Evolutionary conservation across 345 rosid genomes (phyloP).

Genomic region (Populus pruinosa): DNA sequence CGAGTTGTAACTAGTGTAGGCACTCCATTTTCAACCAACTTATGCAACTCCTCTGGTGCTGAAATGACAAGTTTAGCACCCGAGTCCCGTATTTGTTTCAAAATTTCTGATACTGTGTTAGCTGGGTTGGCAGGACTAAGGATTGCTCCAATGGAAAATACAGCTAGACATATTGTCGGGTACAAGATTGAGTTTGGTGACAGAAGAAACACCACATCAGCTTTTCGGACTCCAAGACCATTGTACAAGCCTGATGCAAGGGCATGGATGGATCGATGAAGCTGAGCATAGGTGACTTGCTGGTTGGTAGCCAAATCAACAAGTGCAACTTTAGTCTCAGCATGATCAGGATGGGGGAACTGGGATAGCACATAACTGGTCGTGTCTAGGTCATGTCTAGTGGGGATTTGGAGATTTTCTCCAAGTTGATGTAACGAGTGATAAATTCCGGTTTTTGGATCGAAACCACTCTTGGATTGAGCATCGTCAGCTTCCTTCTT

Average conservation of each 20-base stretch:
- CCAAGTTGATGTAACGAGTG: constrained; percentile 32
- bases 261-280: constrained; percentile 37
- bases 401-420: constrained; percentile 33
- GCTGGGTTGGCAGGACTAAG: constrained; percentile 55
- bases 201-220: constrained; percentile 52
- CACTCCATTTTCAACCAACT: constrained; percentile 30
- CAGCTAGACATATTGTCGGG: constrained; percentile 47
- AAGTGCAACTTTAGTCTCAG: constrained; percentile 39
- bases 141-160: constrained; percentile 51
- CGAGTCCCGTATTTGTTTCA: constrained; percentile 49
- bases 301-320: constrained; percentile 37
- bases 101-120: constrained; percentile 46
- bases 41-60: constrained; percentile 46
- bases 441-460: constrained; percentile 40
- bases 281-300: constrained; percentile 38
- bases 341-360: constrained; percentile 34
- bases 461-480: constrained; percentile 31
- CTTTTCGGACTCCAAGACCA: constrained; percentile 43
- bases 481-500: constrained; percentile 13
- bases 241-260: constrained; percentile 47
- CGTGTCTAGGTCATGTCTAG: constrained; percentile 30
- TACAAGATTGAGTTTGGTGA: constrained; percentile 55
- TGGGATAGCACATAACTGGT: constrained; percentile 41
- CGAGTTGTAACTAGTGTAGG: constrained; percentile 34
- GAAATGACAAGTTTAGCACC: constrained; percentile 48